phyloP scores from a whole-genome alignment of 2,329 filamentous ascomycete genomes.

The Rhexocercosporidium sp. region DNA sequence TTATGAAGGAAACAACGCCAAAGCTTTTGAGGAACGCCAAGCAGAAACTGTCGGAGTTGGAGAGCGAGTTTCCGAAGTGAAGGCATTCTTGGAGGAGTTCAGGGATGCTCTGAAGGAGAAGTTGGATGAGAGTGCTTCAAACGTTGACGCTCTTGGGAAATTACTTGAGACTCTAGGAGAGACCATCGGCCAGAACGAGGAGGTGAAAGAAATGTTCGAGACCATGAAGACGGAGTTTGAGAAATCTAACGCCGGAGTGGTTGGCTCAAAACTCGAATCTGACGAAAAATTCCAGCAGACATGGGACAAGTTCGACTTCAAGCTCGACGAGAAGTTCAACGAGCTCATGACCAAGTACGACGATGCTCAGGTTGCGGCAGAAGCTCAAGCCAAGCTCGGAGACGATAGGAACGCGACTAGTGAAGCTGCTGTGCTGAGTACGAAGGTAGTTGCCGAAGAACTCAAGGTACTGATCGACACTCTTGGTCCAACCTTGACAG shows the following conservation, averaged over 20 bases:
- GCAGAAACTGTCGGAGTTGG: slow-evolving; percentile 80
- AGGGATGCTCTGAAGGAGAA: slow-evolving; percentile 77
- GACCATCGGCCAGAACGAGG: slow-evolving; percentile 64
- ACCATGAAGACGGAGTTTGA: slow-evolving; percentile 87
- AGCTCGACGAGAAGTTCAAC: slow-evolving; percentile 69
- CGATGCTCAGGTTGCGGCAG: slow-evolving; percentile 75
- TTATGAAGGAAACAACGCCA: slow-evolving; percentile 75
- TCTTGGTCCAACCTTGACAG: slow-evolving; percentile 78
- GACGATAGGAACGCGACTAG: slow-evolving; percentile 77
- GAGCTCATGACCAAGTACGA: slow-evolving; percentile 89
- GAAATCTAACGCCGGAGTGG: slow-evolving; percentile 78
- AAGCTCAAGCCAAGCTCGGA: slow-evolving; percentile 74
- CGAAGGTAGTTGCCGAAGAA: slow-evolving; percentile 84
- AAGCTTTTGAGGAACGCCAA: slow-evolving; percentile 83
- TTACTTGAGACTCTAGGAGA: slow-evolving; percentile 71
- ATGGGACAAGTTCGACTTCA: slow-evolving; percentile 57
- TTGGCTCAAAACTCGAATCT: slow-evolving; percentile 79
- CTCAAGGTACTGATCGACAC: slow-evolving; percentile 86
- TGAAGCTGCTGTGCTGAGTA: slow-evolving; percentile 74
- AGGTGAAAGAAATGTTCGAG: slow-evolving; percentile 73
- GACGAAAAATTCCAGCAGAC: slow-evolving; percentile 75
- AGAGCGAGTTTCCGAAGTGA: slow-evolving; percentile 80
- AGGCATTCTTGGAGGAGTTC: slow-evolving; percentile 76
- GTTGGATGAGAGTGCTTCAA: slow-evolving; percentile 75
- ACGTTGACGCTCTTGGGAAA: slow-evolving; percentile 75